Evolutionary conservation across 257 asterid species (phyloP), one percentile per base, ranked within the genome.

Genomic region (Jacaranda copaia): DNA sequence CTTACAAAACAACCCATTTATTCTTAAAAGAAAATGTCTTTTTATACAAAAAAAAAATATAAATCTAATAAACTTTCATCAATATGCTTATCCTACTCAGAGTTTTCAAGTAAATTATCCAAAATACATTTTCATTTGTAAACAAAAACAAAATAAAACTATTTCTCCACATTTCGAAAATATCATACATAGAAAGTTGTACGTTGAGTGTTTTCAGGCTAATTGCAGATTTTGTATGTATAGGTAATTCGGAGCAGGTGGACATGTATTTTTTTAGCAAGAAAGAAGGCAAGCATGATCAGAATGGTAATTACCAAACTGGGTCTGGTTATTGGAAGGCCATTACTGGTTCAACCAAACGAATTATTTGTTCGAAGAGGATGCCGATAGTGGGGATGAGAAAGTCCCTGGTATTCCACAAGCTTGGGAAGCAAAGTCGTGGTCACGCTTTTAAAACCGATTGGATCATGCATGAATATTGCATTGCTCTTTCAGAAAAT

Each of bases 381-480:
- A 82, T 79, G 71, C 89, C 93, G 1, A 58, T 88, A 3, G 40
- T 91, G 15, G 97, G 95, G 42, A 89, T 84, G n/a, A 83, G 75
- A 76, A 91, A 82, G 70, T 80, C 88, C n/a, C 72, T 88, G 0
- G 87, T 89, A 2, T 91, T 86, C 79, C 77, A 83, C 75, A 68
- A 60, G 63, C 8, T 42, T 6, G 83, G 85, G 59, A 79, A 76
- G 70, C 75, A 70, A 66, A n/a, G 68, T 25, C 78, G 77, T 71
- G 18, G 69, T 32, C 79, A 75, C n/a, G 79, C 61, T 56, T 13
- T 68, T 3, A 71, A 73, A 77, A 85, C 93, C 18, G 79, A 84
- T 57, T 91, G 95, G 95, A 61, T 85, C 78, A 91, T 91, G 97
- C 93, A 88, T 63, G 89, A 84, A 19, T 91, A 86, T 80, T 88